phyloP scores from a whole-genome alignment of 441 rosid genomes.

The Gossypium lobatum region DNA sequence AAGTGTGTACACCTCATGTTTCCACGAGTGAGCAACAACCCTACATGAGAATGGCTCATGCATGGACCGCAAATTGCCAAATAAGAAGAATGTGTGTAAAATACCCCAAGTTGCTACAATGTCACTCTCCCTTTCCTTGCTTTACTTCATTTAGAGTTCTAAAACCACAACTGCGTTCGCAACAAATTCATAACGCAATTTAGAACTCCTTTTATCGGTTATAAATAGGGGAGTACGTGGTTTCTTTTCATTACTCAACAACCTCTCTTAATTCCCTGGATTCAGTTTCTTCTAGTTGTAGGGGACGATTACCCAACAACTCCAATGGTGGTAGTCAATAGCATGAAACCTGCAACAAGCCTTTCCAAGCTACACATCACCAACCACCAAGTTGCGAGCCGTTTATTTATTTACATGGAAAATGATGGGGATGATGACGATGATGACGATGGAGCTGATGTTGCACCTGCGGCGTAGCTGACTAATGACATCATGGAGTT shows the following conservation, averaged over 20 bases:
- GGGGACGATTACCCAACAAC: neutral
- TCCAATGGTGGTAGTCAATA: neutral
- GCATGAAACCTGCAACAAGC: neutral
- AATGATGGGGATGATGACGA: conserved; percentile 9
- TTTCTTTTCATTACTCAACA: neutral
- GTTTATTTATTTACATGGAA: neutral
- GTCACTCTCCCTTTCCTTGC: conserved; percentile 6
- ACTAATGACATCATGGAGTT: neutral
- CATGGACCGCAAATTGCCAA: conserved; percentile 1
- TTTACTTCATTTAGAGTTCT: neutral
- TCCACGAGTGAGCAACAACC: conserved; percentile 1
- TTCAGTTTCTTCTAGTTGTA: neutral
- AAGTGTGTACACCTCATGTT: neutral
- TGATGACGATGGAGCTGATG: conserved; percentile 6
- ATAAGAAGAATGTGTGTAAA: neutral
- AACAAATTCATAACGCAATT: neutral
- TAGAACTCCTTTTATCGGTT: neutral
- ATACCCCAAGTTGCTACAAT: neutral
- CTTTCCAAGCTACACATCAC: neutral
- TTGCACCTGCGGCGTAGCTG: conserved; percentile 13
- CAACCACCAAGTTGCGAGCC: neutral
- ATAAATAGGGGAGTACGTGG: neutral
- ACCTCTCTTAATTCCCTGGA: neutral
- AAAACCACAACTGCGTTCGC: neutral
- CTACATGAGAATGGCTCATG: conserved; percentile 13